phyloP scores from a whole-genome alignment of 2,329 filamentous ascomycete species.

The Cladosporium sp. region DNA sequence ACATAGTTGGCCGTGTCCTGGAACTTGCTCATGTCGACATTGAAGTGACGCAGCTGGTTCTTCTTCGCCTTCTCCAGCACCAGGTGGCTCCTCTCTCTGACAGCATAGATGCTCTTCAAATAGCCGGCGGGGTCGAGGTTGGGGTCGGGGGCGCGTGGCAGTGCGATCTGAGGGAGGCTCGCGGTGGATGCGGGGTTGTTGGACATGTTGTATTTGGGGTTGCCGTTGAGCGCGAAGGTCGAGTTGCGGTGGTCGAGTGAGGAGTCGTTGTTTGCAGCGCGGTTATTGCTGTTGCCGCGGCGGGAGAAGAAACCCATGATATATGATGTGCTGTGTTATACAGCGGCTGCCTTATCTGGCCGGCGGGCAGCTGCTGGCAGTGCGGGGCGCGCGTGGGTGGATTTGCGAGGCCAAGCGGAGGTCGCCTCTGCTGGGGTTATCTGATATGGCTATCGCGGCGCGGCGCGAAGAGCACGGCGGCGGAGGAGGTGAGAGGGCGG shows the following conservation, averaged over 20 bases:
- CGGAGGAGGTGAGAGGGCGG: neutral
- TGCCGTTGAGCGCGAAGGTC: conserved; percentile 17
- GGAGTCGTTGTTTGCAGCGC: conserved; percentile 14
- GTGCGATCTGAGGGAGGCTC: conserved; percentile 50
- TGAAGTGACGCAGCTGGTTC: conserved; percentile 79
- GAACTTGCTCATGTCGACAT: conserved; percentile 83
- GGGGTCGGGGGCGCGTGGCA: conserved; percentile 83
- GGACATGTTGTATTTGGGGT: conserved; percentile 33
- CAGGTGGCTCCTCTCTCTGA: conserved; percentile 72
- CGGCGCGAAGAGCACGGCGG: neutral
- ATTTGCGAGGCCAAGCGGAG: neutral
- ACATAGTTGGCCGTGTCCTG: conserved; percentile 79
- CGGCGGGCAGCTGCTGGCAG: conserved; percentile 8
- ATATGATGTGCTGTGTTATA: neutral
- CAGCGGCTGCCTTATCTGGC: conserved; percentile 8
- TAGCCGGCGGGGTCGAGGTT: conserved; percentile 84
- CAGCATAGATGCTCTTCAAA: conserved; percentile 81
- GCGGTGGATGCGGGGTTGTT: conserved; percentile 40
- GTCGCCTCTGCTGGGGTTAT: neutral
- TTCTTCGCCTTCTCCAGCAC: conserved; percentile 72
- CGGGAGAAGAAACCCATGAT: conserved; percentile 52
- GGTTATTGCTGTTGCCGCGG: conserved; percentile 40
- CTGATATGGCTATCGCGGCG: conserved; percentile 4
- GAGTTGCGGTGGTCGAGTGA: conserved; percentile 13
- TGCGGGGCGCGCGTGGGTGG: conserved; percentile 5